These are phyloP conservation scores for Avicennia marina DNA, from an alignment of 257 asterid genomes.

Conservation along the genomic window DNA sequence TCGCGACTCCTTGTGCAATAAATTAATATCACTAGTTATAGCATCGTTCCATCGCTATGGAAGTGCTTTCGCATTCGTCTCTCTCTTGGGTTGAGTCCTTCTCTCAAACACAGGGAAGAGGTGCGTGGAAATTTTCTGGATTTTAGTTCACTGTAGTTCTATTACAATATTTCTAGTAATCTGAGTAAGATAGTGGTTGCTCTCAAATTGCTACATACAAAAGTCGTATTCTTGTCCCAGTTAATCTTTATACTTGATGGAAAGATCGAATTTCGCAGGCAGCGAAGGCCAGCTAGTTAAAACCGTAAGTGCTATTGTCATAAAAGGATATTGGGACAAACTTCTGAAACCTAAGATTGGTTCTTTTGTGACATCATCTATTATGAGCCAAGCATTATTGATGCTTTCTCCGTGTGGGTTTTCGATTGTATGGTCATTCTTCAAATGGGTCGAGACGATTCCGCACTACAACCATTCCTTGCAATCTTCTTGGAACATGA, in stretches of 20 bases:
- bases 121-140: neutral
- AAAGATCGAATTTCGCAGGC: conserved; percentile 22
- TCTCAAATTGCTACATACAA: neutral
- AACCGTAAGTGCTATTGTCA: conserved; percentile 46
- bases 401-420: conserved; percentile 42
- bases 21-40: too few species aligned
- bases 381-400: conserved; percentile 43
- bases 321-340: conserved; percentile 69
- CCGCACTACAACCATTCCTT: conserved; percentile 67
- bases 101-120: too few species aligned
- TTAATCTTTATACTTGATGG: too few species aligned
- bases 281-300: conserved; percentile 42
- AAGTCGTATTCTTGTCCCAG: neutral
- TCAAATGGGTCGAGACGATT: conserved; percentile 74
- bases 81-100: too few species aligned
- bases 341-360: conserved; percentile 67
- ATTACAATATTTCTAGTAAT: neutral
- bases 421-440: conserved; percentile 59
- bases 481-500: conserved; percentile 78
- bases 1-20: too few species aligned
- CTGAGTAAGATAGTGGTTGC: neutral
- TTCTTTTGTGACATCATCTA: conserved; percentile 52
- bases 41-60: too few species aligned
- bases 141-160: neutral
- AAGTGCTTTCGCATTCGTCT: too few species aligned